A percentile compares a stretch with the other conserved stretches of the same genome.
Conservation (phyloP, 345 rosid species). For the Luvunga scandens region DNA sequence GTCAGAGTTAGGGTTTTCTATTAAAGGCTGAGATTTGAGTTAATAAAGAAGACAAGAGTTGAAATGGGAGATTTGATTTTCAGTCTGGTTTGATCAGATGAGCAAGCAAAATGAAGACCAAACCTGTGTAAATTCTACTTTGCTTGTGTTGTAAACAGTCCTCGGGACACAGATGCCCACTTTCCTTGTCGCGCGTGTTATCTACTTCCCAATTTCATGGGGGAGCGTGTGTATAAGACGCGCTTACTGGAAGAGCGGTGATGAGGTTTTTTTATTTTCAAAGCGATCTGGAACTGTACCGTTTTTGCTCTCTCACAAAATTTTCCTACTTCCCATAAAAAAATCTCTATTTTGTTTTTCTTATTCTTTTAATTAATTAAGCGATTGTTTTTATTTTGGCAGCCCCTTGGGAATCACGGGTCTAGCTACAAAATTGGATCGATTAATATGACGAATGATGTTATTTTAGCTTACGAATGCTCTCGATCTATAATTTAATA, state of each 20-base stretch:
- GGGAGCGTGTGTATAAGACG: neutral
- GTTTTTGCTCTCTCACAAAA: neutral
- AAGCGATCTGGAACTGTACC: neutral
- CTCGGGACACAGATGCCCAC: neutral
- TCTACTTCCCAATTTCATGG: too few species aligned
- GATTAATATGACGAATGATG: neutral
- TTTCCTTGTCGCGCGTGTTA: neutral
- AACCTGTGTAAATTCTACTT: neutral
- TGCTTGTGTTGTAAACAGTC: neutral
- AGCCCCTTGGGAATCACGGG: neutral
- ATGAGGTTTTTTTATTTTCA: neutral
- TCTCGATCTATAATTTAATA: too few species aligned
- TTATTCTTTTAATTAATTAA: neutral
- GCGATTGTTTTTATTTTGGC: neutral
- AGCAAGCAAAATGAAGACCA: neutral
- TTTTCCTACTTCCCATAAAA: neutral
- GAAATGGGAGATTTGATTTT: neutral
- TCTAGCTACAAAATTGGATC: neutral
- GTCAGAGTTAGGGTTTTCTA: conserved; percentile 20
- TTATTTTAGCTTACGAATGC: too few species aligned
- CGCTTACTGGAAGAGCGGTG: neutral
- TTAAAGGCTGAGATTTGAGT: conserved; percentile 2
- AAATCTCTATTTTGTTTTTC: neutral
- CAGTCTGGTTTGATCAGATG: neutral
- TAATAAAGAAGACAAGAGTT: neutral